These are phyloP conservation scores for Hygrophorus russula DNA, from an alignment of 768 basidiomycete genomes.

Conservation along the genomic window DNA sequence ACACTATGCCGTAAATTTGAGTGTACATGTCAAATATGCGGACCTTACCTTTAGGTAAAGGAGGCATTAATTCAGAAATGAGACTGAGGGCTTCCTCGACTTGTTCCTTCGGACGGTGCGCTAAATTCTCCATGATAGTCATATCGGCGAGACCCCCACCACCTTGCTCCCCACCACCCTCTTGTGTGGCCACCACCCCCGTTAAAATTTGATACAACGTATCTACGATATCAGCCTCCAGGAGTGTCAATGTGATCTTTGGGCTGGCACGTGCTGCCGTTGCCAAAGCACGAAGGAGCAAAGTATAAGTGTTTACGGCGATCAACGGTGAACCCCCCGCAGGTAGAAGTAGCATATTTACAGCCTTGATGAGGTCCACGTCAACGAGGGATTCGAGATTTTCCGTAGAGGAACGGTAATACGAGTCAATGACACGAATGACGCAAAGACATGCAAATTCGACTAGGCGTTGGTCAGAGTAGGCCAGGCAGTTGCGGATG, in stretches of 20 bases:
- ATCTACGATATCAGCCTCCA: constrained; percentile 88
- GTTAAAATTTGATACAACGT: constrained; percentile 93
- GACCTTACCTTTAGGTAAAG: constrained; percentile 79
- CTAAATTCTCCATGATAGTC: constrained; percentile 96
- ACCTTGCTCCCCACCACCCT: constrained; percentile 48
- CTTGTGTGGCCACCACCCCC: constrained; percentile 74
- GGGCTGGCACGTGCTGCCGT: constrained; percentile 84
- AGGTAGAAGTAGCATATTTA: constrained; percentile 78
- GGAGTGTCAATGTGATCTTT: constrained; percentile 72
- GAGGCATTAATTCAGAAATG: constrained; percentile 86
- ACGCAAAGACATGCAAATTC: constrained; percentile 94
- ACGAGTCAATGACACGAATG: constrained; percentile 89
- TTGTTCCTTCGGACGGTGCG: constrained; percentile 94
- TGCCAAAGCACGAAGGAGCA: constrained; percentile 76
- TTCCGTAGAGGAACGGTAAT: constrained; percentile 74
- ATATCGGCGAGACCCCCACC: constrained; percentile 80
- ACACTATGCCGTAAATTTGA: constrained; percentile 6
- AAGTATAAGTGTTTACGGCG: constrained; percentile 79
- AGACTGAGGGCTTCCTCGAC: constrained; percentile 89
- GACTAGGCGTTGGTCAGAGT: constrained; percentile 93
- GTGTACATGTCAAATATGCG: neutral
- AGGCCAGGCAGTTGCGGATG: constrained; percentile 83
- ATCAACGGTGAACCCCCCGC: constrained; percentile 82
- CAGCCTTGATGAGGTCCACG: constrained; percentile 63
- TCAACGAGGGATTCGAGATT: constrained; percentile 83